Evolutionary conservation across 441 rosid species (phyloP).

Genomic region (Geranium incanum): DNA sequence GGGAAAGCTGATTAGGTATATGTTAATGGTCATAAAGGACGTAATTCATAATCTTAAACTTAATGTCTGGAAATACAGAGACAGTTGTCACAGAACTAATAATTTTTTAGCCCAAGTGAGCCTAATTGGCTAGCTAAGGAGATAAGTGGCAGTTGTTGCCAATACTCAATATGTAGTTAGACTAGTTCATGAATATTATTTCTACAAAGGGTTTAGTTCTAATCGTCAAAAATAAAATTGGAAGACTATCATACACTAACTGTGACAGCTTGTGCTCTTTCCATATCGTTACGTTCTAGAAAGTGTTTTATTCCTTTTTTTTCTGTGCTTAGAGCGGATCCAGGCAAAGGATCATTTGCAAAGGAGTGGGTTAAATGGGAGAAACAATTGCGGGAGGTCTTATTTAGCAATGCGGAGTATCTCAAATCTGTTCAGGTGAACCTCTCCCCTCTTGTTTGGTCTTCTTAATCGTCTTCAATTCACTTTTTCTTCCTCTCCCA

Average conservation of each 20-base stretch:
- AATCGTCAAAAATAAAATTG: background rate
- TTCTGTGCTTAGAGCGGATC: slow-evolving; percentile 51
- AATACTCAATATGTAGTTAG: background rate
- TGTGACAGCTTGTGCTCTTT: background rate
- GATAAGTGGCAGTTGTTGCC: background rate
- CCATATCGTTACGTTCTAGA: background rate
- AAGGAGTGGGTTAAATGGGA: slow-evolving; percentile 86
- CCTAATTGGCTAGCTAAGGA: background rate
- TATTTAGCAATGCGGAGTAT: slow-evolving; percentile 48
- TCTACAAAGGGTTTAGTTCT: background rate
- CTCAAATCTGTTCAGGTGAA: slow-evolving; percentile 67
- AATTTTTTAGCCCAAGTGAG: background rate
- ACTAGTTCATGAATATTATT: background rate
- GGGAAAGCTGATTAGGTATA: background rate
- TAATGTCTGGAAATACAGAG: background rate
- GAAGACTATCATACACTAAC: slow-evolving; percentile 1
- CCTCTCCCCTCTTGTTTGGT: background rate
- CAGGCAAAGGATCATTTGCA: slow-evolving; percentile 69
- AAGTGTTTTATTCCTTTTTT: slow-evolving; percentile 12
- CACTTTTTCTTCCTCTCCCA: slow-evolving; percentile 5
- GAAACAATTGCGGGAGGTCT: slow-evolving; percentile 45
- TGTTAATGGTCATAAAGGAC: background rate
- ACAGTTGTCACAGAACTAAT: background rate
- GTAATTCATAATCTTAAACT: background rate
- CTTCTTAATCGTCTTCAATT: background rate